phyloP scores from a whole-genome alignment of 83 land plant species.

The Diphasiastrum complanatum region DNA sequence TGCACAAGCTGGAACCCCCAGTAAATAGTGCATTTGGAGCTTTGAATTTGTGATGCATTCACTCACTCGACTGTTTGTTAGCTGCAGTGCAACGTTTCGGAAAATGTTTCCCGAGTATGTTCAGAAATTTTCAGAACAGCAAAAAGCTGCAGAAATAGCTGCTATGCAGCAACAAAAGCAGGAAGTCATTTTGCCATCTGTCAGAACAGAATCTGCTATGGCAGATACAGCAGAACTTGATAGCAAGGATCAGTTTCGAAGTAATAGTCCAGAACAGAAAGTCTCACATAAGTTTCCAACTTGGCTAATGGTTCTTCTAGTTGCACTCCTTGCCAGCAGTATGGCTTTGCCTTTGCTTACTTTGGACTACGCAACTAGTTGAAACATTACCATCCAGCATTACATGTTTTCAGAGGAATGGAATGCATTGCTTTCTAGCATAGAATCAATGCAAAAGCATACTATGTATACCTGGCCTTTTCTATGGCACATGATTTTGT shows the following conservation, averaged over 20 bases:
- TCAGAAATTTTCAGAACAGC: constrained; percentile 55
- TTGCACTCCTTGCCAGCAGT: constrained; percentile 49
- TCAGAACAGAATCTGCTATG: constrained; percentile 4
- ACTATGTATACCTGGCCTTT: no score
- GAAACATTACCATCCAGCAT: no score
- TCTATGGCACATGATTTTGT: no score
- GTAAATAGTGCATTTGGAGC: not conserved
- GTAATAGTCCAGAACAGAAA: constrained; percentile 18
- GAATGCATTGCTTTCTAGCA: no score
- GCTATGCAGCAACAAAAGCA: constrained; percentile 28
- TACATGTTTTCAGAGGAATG: no score
- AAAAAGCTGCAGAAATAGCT: constrained; percentile 31
- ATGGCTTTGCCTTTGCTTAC: constrained; percentile 80
- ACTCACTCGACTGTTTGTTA: constrained; percentile 2
- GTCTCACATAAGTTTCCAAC: constrained; percentile 37
- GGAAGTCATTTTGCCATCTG: constrained; percentile 9
- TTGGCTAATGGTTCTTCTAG: constrained; percentile 48
- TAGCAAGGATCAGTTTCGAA: constrained; percentile 6
- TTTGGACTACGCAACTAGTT: no score
- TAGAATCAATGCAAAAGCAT: no score
- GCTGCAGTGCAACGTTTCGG: constrained; percentile 58
- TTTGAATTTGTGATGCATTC: not conserved
- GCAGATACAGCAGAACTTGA: constrained; percentile 2
- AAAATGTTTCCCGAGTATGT: constrained; percentile 90
- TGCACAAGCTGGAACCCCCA: no score